Conservation (phyloP, 148 eudicot genomes). For the Bassia scoparia region DNA sequence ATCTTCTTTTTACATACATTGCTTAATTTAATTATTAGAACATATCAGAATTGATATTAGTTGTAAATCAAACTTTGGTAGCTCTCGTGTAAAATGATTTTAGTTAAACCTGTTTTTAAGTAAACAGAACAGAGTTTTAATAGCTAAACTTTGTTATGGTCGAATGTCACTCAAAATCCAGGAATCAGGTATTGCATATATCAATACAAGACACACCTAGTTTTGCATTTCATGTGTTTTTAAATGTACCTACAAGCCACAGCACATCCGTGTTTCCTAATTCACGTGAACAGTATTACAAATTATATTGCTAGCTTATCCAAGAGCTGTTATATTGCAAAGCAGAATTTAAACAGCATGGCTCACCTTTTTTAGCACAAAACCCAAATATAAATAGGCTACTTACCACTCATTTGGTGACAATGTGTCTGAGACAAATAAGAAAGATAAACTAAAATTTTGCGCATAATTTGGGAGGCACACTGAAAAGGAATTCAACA, state of each 20-base stretch:
- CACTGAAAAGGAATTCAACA: neutral
- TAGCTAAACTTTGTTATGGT: neutral
- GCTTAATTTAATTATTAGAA: too few relatives aligned
- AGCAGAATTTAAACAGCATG: slow-evolving; percentile 4
- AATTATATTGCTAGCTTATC: neutral
- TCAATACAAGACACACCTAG: neutral
- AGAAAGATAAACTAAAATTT: slow-evolving; percentile 6
- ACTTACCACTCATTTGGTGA: slow-evolving; percentile 96
- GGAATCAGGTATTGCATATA: neutral
- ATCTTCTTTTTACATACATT: too few relatives aligned
- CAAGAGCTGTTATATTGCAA: neutral
- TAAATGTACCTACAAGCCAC: neutral
- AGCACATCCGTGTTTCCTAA: neutral
- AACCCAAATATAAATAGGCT: slow-evolving; percentile 79
- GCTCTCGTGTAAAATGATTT: neutral
- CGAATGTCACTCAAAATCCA: neutral
- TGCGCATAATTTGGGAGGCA: neutral
- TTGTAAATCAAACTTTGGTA: neutral
- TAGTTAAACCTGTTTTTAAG: neutral
- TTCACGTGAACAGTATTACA: neutral
- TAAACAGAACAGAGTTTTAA: neutral
- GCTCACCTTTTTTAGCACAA: slow-evolving; percentile 81
- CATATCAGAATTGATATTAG: too few relatives aligned
- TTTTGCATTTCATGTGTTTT: neutral
- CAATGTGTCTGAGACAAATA: slow-evolving; percentile 56